Evolutionary conservation across 2,329 filamentous ascomycete genomes (phyloP).

Genomic region (Phialophora chinensis): DNA sequence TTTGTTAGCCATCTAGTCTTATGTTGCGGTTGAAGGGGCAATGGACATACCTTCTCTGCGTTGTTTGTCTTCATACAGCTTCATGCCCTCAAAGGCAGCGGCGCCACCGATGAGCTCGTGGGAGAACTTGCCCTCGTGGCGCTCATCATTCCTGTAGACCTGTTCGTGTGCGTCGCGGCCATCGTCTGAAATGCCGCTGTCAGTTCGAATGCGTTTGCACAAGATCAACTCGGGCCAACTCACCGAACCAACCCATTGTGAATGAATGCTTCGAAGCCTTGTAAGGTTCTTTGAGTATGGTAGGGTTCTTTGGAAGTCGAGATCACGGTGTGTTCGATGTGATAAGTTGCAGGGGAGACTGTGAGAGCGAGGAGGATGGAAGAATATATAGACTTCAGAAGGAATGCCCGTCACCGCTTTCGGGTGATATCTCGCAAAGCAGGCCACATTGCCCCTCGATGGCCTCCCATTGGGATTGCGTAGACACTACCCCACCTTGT

Average conservation of each 20-base stretch:
- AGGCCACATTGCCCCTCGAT: not conserved
- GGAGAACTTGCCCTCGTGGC: conserved; percentile 67
- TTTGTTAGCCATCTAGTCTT: not conserved
- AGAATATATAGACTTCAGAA: conserved; percentile 21
- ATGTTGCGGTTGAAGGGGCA: not conserved
- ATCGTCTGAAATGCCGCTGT: conserved; percentile 49
- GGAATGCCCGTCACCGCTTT: conserved; percentile 11
- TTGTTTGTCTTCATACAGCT: conserved; percentile 77
- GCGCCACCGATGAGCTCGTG: conserved; percentile 79
- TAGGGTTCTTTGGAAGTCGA: not conserved
- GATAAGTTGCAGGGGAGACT: conserved; percentile 2
- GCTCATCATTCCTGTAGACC: conserved; percentile 55
- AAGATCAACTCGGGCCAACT: not conserved
- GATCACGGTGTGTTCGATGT: not conserved
- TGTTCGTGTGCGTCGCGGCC: conserved; percentile 61
- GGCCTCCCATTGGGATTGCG: conserved; percentile 15
- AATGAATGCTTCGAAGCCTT: conserved; percentile 12
- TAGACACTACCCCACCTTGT: conserved; percentile 15
- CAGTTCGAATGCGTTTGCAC: conserved; percentile 8
- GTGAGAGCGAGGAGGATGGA: conserved; percentile 2
- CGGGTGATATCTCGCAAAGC: not conserved
- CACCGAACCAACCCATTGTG: conserved; percentile 44
- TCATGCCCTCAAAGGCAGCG: conserved; percentile 79
- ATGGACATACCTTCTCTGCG: conserved; percentile 66
- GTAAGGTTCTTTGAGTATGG: not conserved